phyloP scores from a whole-genome alignment of 1,284 basidiomycete species.

The Ceratobasidium sp. region DNA sequence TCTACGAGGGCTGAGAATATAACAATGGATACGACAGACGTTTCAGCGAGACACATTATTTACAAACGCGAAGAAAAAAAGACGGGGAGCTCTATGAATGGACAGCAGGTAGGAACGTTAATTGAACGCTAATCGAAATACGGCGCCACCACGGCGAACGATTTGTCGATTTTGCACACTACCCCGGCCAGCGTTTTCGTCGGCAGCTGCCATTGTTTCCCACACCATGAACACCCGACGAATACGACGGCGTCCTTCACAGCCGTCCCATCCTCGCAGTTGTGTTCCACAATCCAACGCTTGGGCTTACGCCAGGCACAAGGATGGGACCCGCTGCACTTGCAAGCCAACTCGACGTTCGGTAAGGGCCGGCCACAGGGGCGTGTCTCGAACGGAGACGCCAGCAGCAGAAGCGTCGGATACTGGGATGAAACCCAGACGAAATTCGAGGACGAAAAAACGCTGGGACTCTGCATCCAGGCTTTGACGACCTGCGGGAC shows the following conservation, averaged over 20 bases:
- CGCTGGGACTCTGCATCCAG: background rate
- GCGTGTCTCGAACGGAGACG: background rate
- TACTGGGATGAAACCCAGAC: background rate
- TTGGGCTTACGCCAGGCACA: background rate
- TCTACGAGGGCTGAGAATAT: too few relatives aligned
- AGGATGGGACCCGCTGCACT: background rate
- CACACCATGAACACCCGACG: background rate
- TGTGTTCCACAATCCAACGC: constrained; percentile 4
- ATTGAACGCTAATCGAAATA: too few relatives aligned
- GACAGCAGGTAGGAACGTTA: too few relatives aligned
- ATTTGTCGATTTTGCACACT: background rate
- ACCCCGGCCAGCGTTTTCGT: background rate
- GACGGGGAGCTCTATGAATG: too few relatives aligned
- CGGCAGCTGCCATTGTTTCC: background rate
- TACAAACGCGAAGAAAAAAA: too few relatives aligned
- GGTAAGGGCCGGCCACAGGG: constrained; percentile 18
- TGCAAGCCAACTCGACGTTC: background rate
- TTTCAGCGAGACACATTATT: too few relatives aligned
- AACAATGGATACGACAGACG: too few relatives aligned
- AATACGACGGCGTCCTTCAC: background rate
- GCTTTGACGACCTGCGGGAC: background rate
- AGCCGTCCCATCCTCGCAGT: background rate
- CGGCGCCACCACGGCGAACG: background rate
- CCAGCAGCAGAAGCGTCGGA: background rate
- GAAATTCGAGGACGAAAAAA: background rate